These are phyloP conservation scores for Arthrobotrys pseudoclavata DNA, from an alignment of 2,329 filamentous ascomycete species.

Conservation along the genomic window DNA sequence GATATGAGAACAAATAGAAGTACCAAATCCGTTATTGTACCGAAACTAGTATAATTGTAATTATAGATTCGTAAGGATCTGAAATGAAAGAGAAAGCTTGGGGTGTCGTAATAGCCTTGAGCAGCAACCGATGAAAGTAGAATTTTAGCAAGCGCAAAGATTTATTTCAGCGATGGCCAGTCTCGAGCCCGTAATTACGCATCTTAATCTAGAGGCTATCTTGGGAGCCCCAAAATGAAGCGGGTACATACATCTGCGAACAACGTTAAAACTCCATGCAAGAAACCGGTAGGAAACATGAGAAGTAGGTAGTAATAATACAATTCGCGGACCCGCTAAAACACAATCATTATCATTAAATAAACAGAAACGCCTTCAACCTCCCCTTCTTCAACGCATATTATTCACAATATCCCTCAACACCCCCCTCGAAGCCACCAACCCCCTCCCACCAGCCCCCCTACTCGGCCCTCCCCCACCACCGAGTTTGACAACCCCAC, in stretches of 20 bases:
- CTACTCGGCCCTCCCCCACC: constrained; percentile 59
- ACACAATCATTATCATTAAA: background rate
- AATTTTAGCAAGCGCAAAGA: no score
- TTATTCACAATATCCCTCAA: constrained; percentile 81
- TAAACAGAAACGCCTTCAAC: background rate
- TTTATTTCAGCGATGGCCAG: background rate
- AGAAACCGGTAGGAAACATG: background rate
- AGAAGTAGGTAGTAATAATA: constrained; percentile 1
- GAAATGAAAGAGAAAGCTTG: no score
- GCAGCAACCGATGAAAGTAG: no score
- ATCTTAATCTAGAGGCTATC: background rate
- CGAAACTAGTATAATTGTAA: no score
- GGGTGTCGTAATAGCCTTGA: no score
- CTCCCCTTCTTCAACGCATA: constrained; percentile 69
- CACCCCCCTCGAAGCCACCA: constrained; percentile 75
- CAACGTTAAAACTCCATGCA: background rate
- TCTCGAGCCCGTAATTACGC: background rate
- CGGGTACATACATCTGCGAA: background rate
- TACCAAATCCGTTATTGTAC: no score
- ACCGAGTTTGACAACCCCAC: constrained; percentile 61
- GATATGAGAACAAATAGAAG: no score
- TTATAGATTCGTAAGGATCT: no score
- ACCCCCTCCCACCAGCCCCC: constrained; percentile 70
- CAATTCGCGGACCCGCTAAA: background rate
- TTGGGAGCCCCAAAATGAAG: background rate